Conservation (phyloP, 2,329 filamentous ascomycete species). For the Aspergillus viridinutans region DNA sequence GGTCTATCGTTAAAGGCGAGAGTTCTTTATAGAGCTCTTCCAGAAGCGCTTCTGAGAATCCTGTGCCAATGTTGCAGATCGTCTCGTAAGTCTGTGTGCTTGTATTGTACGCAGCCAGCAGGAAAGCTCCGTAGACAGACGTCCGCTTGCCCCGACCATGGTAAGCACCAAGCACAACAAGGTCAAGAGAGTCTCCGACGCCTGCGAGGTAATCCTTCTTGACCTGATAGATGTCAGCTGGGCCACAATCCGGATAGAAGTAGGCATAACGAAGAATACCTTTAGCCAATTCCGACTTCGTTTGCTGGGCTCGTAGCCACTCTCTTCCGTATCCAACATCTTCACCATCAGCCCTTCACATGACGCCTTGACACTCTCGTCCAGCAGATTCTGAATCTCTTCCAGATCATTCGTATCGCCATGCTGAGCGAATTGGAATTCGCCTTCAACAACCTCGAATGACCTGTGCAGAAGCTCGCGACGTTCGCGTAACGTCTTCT, state of each 20-base stretch:
- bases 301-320: slow-evolving; percentile 92
- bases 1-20: slow-evolving; percentile 74
- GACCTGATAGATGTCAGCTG: slow-evolving; percentile 52
- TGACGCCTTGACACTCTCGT: slow-evolving; percentile 91
- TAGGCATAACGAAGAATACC: slow-evolving; percentile 43
- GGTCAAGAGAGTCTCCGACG: slow-evolving; percentile 90
- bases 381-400: slow-evolving; percentile 85
- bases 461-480: slow-evolving; percentile 68
- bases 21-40: slow-evolving; percentile 77
- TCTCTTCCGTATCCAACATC: slow-evolving; percentile 92
- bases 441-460: slow-evolving; percentile 76
- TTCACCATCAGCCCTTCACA: slow-evolving; percentile 99
- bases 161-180: slow-evolving; percentile 94
- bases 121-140: slow-evolving; percentile 90
- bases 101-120: slow-evolving; percentile 89
- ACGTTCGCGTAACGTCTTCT: slow-evolving; percentile 79
- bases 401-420: slow-evolving; percentile 87
- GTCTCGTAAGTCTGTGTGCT: slow-evolving; percentile 81
- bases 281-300: slow-evolving; percentile 98
- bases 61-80: slow-evolving; percentile 96
- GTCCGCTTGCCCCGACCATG: slow-evolving; percentile 93
- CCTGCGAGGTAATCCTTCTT: slow-evolving; percentile 97
- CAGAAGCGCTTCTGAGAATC: slow-evolving; percentile 92
- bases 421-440: slow-evolving; percentile 83
- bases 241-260: neutral